Evolutionary conservation across 305 asterid species (phyloP).

Genomic region (Coffea humblotiana): DNA sequence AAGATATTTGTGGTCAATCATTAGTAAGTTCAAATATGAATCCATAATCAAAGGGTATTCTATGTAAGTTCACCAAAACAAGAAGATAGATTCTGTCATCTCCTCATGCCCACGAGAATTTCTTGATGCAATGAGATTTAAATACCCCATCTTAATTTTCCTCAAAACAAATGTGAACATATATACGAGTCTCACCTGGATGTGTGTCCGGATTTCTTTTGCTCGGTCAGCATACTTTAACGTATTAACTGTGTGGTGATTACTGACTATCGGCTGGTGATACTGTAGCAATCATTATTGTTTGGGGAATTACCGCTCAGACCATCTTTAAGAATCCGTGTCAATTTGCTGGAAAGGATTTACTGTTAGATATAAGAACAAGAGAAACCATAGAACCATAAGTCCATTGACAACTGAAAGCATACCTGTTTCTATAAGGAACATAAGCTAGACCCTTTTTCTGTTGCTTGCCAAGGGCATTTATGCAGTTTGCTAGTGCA

Average conservation of each 20-base stretch:
- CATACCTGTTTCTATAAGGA: conserved; percentile 94
- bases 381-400: conserved; percentile 18
- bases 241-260: conserved; percentile 92
- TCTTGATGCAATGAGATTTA: background rate
- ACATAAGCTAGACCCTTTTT: conserved; percentile 97
- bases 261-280: conserved; percentile 90
- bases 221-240: conserved; percentile 95
- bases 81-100: background rate
- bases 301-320: conserved; percentile 94
- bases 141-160: background rate
- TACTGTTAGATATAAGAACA: conserved; percentile 29
- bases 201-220: conserved; percentile 91
- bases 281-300: conserved; percentile 90
- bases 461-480: conserved; percentile 91
- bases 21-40: background rate
- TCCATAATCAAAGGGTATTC: background rate
- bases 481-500: conserved; percentile 96
- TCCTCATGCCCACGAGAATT: background rate
- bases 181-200: conserved; percentile 59
- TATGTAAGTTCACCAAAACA: background rate
- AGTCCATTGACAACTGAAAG: conserved; percentile 19
- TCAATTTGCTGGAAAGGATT: conserved; percentile 71
- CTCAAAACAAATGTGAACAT: background rate
- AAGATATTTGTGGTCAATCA: background rate
- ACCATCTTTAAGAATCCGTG: conserved; percentile 96